phyloP scores from a whole-genome alignment of 331 rosid genomes.

The Quercus tomentella region DNA sequence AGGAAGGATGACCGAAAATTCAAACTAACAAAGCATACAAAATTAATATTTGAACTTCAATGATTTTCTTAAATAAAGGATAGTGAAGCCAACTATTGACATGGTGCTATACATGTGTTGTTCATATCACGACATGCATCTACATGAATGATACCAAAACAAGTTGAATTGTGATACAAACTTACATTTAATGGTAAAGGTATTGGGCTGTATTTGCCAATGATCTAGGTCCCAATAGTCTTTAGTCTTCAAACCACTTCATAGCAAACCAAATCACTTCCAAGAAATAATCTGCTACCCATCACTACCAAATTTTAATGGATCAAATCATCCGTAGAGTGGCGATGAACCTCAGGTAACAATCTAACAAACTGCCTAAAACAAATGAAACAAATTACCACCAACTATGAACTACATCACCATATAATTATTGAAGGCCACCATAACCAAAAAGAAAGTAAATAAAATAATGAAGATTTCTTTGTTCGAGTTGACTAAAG shows the following conservation, averaged over 20 bases:
- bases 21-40: neutral
- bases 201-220: neutral
- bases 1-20: neutral
- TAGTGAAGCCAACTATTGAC: too few species aligned
- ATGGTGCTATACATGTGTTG: too few species aligned
- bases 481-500: neutral
- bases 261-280: neutral
- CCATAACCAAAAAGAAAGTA: neutral
- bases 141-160: too few species aligned
- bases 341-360: neutral
- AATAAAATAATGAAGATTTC: neutral
- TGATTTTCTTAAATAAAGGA: too few species aligned
- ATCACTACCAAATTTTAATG: too few species aligned
- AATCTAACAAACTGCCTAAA: neutral
- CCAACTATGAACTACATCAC: too few species aligned
- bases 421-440: neutral
- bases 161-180: too few species aligned
- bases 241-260: neutral
- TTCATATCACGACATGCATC: too few species aligned
- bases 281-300: neutral
- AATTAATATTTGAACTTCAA: neutral
- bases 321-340: neutral
- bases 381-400: neutral
- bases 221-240: neutral
- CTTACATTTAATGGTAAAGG: neutral